These are phyloP conservation scores for Trypanosoma theileri DNA, from an alignment of 208 protist genomes.

Conservation along the genomic window DNA sequence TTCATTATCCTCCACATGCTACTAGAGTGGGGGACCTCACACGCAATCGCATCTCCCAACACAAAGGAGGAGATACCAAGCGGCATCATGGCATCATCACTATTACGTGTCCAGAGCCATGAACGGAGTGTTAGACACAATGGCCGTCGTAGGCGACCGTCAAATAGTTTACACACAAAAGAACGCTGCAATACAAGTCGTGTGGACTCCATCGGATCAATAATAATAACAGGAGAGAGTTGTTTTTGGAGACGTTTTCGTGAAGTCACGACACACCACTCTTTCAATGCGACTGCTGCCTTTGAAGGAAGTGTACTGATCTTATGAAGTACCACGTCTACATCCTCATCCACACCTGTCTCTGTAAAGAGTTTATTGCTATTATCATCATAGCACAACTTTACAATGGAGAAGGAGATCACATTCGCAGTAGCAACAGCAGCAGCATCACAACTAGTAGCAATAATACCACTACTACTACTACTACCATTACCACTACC, in stretches of 20 bases:
- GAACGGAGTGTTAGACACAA: conserved; percentile 55
- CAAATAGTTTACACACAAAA: conserved; percentile 48
- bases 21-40: conserved; percentile 18
- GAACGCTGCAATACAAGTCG: conserved; percentile 54
- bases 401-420: conserved; percentile 48
- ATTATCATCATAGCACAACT: conserved; percentile 53
- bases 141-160: conserved; percentile 27
- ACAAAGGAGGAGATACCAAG: conserved; percentile 28
- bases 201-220: conserved; percentile 61
- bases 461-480: background rate
- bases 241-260: conserved; percentile 7
- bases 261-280: conserved; percentile 40
- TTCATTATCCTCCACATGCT: conserved; percentile 78
- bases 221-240: conserved; percentile 41
- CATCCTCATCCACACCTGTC: conserved; percentile 22
- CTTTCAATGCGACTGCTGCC: conserved; percentile 40
- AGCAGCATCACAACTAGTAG: too few relatives aligned
- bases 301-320: conserved; percentile 51
- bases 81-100: background rate
- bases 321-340: conserved; percentile 85
- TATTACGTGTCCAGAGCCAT: conserved; percentile 38
- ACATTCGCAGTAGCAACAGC: too few relatives aligned
- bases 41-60: background rate
- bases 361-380: conserved; percentile 32
- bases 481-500: background rate